These are phyloP conservation scores for Suhomyces vadensis DNA, from an alignment of 805 yeast species.

Conservation along the genomic window DNA sequence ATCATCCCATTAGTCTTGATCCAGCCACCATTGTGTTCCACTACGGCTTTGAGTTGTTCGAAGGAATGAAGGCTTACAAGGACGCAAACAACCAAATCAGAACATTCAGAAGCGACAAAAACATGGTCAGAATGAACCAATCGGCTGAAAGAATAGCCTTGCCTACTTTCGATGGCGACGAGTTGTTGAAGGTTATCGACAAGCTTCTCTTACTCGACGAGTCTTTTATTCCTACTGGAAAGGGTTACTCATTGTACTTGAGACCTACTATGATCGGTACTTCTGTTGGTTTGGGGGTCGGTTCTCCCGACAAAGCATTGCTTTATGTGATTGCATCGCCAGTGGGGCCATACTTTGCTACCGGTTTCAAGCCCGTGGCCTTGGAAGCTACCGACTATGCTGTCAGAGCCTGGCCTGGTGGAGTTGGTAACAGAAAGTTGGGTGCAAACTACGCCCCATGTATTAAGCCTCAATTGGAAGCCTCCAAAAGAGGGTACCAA, in stretches of 20 bases:
- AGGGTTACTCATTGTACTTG: conserved; percentile 88
- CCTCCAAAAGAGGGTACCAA: conserved; percentile 88
- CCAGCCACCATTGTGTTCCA: conserved; percentile 92
- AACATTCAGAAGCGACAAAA: conserved; percentile 87
- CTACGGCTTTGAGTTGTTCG: conserved; percentile 92
- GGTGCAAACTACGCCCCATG: conserved; percentile 99
- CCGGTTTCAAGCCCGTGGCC: conserved; percentile 94
- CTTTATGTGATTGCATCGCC: conserved; percentile 90
- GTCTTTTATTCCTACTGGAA: conserved; percentile 76
- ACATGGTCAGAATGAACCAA: conserved; percentile 87
- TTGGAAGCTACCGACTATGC: conserved; percentile 95
- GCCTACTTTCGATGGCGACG: conserved; percentile 81
- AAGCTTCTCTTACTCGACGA: conserved; percentile 74
- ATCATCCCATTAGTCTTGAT: conserved; percentile 71
- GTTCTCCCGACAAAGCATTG: conserved; percentile 77
- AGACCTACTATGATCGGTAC: conserved; percentile 98
- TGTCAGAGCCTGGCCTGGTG: conserved; percentile 99
- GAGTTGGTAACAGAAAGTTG: conserved; percentile 92
- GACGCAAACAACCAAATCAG: conserved; percentile 55
- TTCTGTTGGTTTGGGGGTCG: conserved; percentile 83
- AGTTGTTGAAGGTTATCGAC: conserved; percentile 72
- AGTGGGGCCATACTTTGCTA: conserved; percentile 93
- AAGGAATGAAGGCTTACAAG: conserved; percentile 91
- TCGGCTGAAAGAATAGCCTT: conserved; percentile 88
- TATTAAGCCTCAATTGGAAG: conserved; percentile 84